Evolutionary conservation across 164 flowering plant genomes (phyloP), one percentile per base, ranked within the genome.

Genomic region (Annona squamosa): DNA sequence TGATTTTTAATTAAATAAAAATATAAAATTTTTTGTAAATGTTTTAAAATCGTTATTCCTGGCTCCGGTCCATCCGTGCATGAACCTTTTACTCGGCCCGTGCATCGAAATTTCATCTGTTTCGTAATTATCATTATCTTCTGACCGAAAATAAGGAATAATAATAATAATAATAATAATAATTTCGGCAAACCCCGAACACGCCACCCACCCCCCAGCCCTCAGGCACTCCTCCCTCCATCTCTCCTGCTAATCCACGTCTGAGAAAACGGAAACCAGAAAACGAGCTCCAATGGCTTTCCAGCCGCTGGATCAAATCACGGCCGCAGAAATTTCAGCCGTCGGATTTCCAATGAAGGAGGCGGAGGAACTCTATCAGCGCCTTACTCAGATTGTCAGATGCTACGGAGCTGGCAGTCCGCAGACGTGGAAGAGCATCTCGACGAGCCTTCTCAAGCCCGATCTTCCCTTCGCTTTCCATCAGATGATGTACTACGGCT

Each of bases 401-500:
- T 71, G 44, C 46, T 69, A 75, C 75, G 97, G 91, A 18, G 48
- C 77, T 56, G 82, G 65, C 65, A 62, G 86, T 37, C 86, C 90
- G 1, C 77, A 76, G 16, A 86, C 94, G 47, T 94, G 97, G 99
- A 80, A 17, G 26, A 71, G 72, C 57, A 89, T 94, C 72, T 82
- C 87, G 65, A 84, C 65, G 42, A 64, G 73, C 42, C 74, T 94
- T 68, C 88, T 94, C 9, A 76, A 41, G 57, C 97, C 97, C 17
- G 75, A 85, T 4, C 86, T 89, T 16, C 99, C 97, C 12, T 94
- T 91, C 82, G 65, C 90, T 3, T 76, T 92, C 62, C 99, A 94
- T 75, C 97, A 90, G 85, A 83, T 90, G 91, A 76, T 94, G 90
- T 94, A 84, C 75, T 91, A 92, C 52, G 97, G 97, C 10, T 94